Evolutionary conservation across 176 grass and related monocot genomes (phyloP).

Genomic region (Phoenix dactylifera): DNA sequence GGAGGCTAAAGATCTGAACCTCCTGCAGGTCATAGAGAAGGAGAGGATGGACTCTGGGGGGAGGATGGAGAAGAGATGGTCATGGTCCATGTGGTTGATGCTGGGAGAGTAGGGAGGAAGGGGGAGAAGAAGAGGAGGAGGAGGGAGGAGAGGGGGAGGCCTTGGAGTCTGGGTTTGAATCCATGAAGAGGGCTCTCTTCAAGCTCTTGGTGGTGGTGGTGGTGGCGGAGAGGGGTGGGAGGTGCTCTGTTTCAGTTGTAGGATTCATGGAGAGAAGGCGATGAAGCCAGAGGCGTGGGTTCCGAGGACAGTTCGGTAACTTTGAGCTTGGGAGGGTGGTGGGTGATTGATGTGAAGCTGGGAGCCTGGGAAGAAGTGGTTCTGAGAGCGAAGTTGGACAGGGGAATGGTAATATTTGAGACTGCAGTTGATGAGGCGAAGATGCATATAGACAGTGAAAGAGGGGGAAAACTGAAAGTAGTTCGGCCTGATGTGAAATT

Average conservation of each 20-base stretch:
- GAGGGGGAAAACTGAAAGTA: too few relatives aligned
- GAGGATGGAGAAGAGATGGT: constrained; percentile 66
- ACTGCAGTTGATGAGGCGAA: too few relatives aligned
- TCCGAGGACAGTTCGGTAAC: background rate
- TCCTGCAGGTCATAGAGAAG: constrained; percentile 65
- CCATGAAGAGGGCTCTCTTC: constrained; percentile 1
- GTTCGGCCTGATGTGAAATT: too few relatives aligned
- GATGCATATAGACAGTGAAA: too few relatives aligned
- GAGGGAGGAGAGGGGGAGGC: background rate
- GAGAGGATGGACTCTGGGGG: constrained; percentile 61
- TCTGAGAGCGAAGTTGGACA: too few relatives aligned
- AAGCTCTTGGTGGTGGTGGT: background rate
- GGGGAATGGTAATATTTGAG: too few relatives aligned
- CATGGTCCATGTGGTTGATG: constrained; percentile 43
- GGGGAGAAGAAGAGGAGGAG: constrained; percentile 13
- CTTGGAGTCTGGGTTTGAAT: background rate
- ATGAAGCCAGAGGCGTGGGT: background rate
- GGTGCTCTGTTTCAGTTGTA: background rate
- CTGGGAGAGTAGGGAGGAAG: background rate
- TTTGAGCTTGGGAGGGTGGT: background rate
- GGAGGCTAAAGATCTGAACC: constrained; percentile 45
- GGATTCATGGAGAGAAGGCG: background rate
- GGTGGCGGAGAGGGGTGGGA: too few relatives aligned
- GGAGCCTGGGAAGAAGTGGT: background rate
- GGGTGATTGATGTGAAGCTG: background rate